phyloP scores from a whole-genome alignment of 805 yeast genomes.

The Pichia nakasei region DNA sequence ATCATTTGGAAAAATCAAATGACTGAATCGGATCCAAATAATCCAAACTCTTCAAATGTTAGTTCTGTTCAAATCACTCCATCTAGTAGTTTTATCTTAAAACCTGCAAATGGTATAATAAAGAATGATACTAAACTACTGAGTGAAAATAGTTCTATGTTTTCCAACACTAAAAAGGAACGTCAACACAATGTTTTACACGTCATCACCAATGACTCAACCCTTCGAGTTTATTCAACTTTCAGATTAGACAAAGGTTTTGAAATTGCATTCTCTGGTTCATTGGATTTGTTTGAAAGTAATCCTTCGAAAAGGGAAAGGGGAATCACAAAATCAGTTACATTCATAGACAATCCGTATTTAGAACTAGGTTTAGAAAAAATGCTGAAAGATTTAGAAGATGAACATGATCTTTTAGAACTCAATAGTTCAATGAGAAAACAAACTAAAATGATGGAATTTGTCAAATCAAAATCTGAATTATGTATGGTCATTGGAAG shows the following conservation, averaged over 20 bases:
- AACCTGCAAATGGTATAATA: slow-evolving; percentile 23
- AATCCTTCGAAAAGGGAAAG: slow-evolving; percentile 5
- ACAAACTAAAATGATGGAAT: slow-evolving; percentile 20
- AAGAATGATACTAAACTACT: slow-evolving; percentile 14
- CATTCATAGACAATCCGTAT: slow-evolving; percentile 31
- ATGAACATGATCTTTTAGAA: slow-evolving; percentile 2
- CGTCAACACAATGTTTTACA: slow-evolving; percentile 43
- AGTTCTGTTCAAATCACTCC: slow-evolving; percentile 2
- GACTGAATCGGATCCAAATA: slow-evolving; percentile 3
- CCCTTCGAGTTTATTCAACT: slow-evolving; percentile 61
- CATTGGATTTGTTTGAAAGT: slow-evolving; percentile 27
- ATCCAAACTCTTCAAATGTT: slow-evolving; percentile 1
- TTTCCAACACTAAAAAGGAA: slow-evolving; percentile 1
- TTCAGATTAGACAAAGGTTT: slow-evolving; percentile 52
- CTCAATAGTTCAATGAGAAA: slow-evolving; percentile 2
- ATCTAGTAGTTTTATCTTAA: slow-evolving; percentile 13
- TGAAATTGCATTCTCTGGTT: slow-evolving; percentile 50
- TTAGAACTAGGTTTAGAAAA: slow-evolving; percentile 24
- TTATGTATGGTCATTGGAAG: slow-evolving; percentile 37
- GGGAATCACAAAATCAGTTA: slow-evolving; percentile 16
- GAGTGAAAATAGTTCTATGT: slow-evolving; percentile 3
- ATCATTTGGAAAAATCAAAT: slow-evolving; percentile 45
- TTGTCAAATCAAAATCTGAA: slow-evolving; percentile 22
- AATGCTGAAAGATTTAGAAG: slow-evolving; percentile 15
- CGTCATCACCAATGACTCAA: slow-evolving; percentile 51